Evolutionary conservation across 371 early-diverging fungal species (phyloP).

Genomic region (Rhizopus microsporus): DNA sequence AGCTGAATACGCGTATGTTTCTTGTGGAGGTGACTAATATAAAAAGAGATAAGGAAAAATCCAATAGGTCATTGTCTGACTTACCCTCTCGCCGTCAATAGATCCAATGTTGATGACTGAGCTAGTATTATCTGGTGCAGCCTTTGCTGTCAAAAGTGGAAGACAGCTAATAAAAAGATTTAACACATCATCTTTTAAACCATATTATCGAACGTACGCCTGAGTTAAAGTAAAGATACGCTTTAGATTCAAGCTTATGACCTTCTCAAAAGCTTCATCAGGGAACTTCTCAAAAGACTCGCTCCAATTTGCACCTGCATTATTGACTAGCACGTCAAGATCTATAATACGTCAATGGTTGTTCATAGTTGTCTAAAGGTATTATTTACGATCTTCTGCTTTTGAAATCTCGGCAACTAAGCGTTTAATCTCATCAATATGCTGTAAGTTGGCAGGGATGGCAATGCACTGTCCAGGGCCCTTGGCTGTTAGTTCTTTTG

Average conservation of each 20-base stretch:
- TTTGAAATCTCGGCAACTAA: constrained; percentile 60
- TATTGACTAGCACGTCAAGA: constrained; percentile 83
- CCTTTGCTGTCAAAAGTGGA: constrained; percentile 70
- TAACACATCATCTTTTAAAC: background rate
- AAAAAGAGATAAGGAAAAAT: constrained; percentile 30
- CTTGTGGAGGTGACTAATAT: constrained; percentile 44
- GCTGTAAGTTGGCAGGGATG: constrained; percentile 78
- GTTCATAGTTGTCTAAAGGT: background rate
- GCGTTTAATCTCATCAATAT: constrained; percentile 52
- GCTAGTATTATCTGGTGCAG: constrained; percentile 43
- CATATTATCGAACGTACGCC: constrained; percentile 50
- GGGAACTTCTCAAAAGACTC: constrained; percentile 60
- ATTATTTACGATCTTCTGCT: constrained; percentile 58
- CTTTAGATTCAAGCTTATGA: constrained; percentile 86
- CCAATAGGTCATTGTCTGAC: constrained; percentile 54
- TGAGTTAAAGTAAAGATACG: constrained; percentile 80
- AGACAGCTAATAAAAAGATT: constrained; percentile 52
- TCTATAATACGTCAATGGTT: constrained; percentile 34
- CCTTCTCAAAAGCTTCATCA: constrained; percentile 69
- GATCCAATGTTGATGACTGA: constrained; percentile 69
- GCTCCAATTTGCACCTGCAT: constrained; percentile 76
- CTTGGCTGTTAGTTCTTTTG: constrained; percentile 50
- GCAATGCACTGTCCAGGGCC: constrained; percentile 76
- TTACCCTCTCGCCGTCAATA: constrained; percentile 68
- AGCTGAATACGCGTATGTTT: constrained; percentile 76